These are phyloP conservation scores for Lagenidium sp. DNA, from an alignment of 352 stramenopile species.

Conservation along the genomic window DNA sequence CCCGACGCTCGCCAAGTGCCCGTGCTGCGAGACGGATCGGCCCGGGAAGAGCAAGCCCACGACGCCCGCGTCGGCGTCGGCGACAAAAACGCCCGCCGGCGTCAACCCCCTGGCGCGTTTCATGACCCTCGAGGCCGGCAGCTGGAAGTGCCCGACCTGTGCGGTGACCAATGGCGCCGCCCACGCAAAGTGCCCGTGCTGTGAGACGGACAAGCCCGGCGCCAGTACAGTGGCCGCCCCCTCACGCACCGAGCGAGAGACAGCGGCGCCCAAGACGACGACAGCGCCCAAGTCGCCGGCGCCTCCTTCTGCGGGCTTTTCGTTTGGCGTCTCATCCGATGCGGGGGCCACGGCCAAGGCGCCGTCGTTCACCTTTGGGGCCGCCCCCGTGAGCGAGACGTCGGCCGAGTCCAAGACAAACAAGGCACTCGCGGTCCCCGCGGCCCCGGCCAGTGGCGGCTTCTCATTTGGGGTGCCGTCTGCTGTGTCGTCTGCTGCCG, in stretches of 20 bases:
- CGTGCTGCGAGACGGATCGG: slow-evolving; percentile 66
- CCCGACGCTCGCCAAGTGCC: slow-evolving; percentile 47
- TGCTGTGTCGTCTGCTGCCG: not conserved
- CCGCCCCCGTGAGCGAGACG: not conserved
- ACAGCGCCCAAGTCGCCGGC: not conserved
- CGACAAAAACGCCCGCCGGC: not conserved
- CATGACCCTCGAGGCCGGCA: slow-evolving; percentile 25
- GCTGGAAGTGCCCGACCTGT: slow-evolving; percentile 79
- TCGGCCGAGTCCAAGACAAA: not conserved
- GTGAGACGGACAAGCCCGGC: slow-evolving; percentile 40
- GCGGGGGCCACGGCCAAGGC: not conserved
- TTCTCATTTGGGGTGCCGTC: not conserved
- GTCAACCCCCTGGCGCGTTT: slow-evolving; percentile 25
- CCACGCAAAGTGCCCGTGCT: slow-evolving; percentile 70
- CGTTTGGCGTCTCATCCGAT: slow-evolving; percentile 1
- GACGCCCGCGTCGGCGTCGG: slow-evolving; percentile 7
- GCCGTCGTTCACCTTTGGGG: slow-evolving; percentile 2
- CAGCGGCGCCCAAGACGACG: not conserved
- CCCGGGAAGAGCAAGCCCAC: slow-evolving; percentile 11
- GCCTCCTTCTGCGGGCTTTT: not conserved
- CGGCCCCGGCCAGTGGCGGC: not conserved
- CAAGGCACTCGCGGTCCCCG: no score
- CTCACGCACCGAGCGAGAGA: not conserved
- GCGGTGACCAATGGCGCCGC: slow-evolving; percentile 51
- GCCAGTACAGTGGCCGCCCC: not conserved